Base-by-base conservation (phyloP, 371 early-diverging fungal genomes). In the Nematocida sp. region DNA sequence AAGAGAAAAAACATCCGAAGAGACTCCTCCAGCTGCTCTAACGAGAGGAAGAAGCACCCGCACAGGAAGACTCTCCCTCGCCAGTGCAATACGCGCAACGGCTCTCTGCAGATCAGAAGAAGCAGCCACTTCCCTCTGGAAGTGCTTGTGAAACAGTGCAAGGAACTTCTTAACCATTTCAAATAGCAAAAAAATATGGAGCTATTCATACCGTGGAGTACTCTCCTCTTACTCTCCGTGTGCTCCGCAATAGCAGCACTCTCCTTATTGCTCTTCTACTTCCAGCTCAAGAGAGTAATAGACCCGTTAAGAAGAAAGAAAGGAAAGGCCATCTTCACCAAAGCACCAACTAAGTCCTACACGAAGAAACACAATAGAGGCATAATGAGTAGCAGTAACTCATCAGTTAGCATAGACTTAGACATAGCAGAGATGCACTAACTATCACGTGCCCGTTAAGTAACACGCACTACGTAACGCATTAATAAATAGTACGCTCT, bases 371-470 rank as follows among this genome's bases (percentile, higher is more conserved):
- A 13, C 32, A 56, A 59, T 36, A 50, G 36, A 59, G 69, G 56
- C 20, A 47, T 68, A 45, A 68, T 68, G 69, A 68, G 69, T 39
- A 68, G 69, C 50, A 68, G 32, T 3, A 57, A 68, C 45, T 68
- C 69, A 11, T 39, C 69, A 39, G 51, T 60, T 28, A 68, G 61
- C 50, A 71, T 71, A 32, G 75, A 71, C 16, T 3, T 71, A 18
- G 20, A 23, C 38, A 45, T 47, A 23, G 47, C 75, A 26, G 75
- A 71, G 20, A 71, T 71, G 75, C 60, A 71, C n/a, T 71, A 55
- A 38, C 11, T 11, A 11, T 56, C n/a, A n/a, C n/a, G n/a, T n/a
- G n/a, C n/a, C n/a, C n/a, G n/a, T n/a, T n/a, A n/a, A n/a, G n/a
- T n/a, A n/a, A 9, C 7, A 9, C 13, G 45, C 13, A 13, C n/a